Percentiles rank a stretch among this genome's conserved stretches.
Evolutionary conservation across 164 flowering plant species (phyloP).

Genomic region (Akebia trifoliata): DNA sequence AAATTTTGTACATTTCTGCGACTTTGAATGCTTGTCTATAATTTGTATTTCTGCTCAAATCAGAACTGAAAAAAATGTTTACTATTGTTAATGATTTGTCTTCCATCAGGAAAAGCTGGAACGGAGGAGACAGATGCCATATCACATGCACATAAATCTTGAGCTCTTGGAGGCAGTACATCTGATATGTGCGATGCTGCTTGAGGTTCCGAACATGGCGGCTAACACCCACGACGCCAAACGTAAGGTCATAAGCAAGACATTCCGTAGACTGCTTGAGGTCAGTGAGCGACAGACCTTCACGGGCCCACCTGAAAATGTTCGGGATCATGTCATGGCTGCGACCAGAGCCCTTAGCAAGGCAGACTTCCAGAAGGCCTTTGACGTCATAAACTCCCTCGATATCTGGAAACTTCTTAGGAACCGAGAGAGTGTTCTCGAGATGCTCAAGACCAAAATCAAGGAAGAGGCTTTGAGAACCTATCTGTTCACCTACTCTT

Average conservation of each 20-base stretch:
- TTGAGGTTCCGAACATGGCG: conserved; percentile 98
- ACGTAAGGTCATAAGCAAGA: conserved; percentile 84
- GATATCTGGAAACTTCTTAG: conserved; percentile 79
- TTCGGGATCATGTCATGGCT: conserved; percentile 89
- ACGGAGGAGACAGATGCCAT: conserved; percentile 94
- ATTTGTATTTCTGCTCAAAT: neutral
- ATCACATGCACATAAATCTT: conserved; percentile 98
- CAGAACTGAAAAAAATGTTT: neutral
- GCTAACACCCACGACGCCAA: conserved; percentile 66
- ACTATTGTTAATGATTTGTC: neutral
- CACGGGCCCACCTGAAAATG: conserved; percentile 92
- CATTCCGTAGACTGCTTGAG: conserved; percentile 75
- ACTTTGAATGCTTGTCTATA: too few species aligned
- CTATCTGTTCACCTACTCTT: conserved; percentile 65
- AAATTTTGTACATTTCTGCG: too few species aligned
- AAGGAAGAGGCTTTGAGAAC: conserved; percentile 93
- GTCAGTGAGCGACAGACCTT: conserved; percentile 80
- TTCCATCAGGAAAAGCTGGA: conserved; percentile 78
- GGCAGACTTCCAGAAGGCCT: conserved; percentile 72
- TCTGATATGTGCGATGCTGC: conserved; percentile 85
- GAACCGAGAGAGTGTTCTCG: conserved; percentile 56
- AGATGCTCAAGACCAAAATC: conserved; percentile 74
- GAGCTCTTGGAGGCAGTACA: conserved; percentile 93
- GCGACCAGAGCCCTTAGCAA: conserved; percentile 78
- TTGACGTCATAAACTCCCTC: conserved; percentile 64